Evolutionary conservation across 495 filamentous ascomycete genomes (phyloP), one percentile per base, ranked within the genome.

Genomic region (Penicillium simplicissimum): DNA sequence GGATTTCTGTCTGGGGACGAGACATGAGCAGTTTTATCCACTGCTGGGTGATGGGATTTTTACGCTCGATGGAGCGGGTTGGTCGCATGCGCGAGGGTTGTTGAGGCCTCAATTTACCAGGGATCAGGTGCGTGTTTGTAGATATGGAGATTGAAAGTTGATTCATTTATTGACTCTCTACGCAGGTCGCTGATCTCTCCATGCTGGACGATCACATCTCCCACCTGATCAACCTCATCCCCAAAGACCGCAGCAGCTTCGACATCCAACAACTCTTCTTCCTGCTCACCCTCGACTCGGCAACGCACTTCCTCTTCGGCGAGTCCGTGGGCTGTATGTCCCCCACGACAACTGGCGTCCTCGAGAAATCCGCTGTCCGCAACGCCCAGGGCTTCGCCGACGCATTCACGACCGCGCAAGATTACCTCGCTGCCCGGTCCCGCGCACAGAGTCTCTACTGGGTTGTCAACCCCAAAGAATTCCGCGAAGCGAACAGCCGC

Each of bases 291-390:
- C 82, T 89, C 56, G 88, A 90, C 70, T 84, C 81, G 0, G 85
- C 87, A 3, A 89, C 87, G 0, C 87, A 89, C 43, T 90, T 90
- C 67, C 74, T 90, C 55, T 87, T 87, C 57, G 85, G 85, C 19
- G 79, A 85, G 61, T 83, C 81, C 40, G 71, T 82, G 1, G 69
- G 79, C 47, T 78, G 75, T 33, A 71, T 85, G 63, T 57, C 60
- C 8, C 60, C 67, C 3, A 59, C 58, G 45, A 60, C 60, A 5
- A 53, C 61, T 1, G 68, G 67, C 36, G 67, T 76, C 3, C 64
- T 75, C 15, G 73, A 67, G 8, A 74, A 69, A 14, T 70, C 69
- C 28, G 61, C 74, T 19, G 74, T 77, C 2, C 64, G 73, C 8
- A 71, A 66, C 54, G 76, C 76, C 9, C 67, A 74, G 17, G 78